A percentile compares a stretch with the other conserved stretches of the same genome.
Evolutionary conservation across 2,329 filamentous ascomycete species (phyloP).

Genomic region (Alternaria novae-zelandiae): DNA sequence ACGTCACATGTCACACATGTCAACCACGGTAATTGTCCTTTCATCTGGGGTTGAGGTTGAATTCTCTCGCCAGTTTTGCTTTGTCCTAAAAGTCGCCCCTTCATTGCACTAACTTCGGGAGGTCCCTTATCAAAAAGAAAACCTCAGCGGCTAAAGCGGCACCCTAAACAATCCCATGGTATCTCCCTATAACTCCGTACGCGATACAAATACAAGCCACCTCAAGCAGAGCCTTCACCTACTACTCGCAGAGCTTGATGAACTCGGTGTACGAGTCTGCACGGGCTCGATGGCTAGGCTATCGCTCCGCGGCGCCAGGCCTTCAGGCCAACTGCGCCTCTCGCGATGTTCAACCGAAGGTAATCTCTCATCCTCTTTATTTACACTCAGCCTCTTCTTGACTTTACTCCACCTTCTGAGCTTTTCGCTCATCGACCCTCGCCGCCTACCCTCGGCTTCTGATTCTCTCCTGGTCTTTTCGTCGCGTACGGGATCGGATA

Average conservation of each 20-base stretch:
- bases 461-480: slow-evolving; percentile 37
- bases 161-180: slow-evolving; percentile 1
- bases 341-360: slow-evolving; percentile 42
- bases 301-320: slow-evolving; percentile 20
- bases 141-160: neutral
- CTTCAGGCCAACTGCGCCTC: slow-evolving; percentile 40
- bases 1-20: slow-evolving; percentile 10
- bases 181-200: slow-evolving; percentile 4
- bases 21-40: neutral
- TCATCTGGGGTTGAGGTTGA: neutral
- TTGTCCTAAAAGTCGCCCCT: neutral
- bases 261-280: slow-evolving; percentile 13
- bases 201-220: neutral
- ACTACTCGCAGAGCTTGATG: slow-evolving; percentile 5
- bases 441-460: slow-evolving; percentile 29
- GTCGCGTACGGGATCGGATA: slow-evolving; percentile 58
- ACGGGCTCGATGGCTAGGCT: slow-evolving; percentile 23
- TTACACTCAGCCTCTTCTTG: slow-evolving; percentile 27
- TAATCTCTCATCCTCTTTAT: slow-evolving; percentile 26
- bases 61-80: neutral
- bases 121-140: neutral
- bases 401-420: slow-evolving; percentile 31
- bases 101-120: neutral
- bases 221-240: neutral
- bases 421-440: slow-evolving; percentile 26